phyloP scores from a whole-genome alignment of 2,329 filamentous ascomycete genomes.

The Verticillium tricorpus region DNA sequence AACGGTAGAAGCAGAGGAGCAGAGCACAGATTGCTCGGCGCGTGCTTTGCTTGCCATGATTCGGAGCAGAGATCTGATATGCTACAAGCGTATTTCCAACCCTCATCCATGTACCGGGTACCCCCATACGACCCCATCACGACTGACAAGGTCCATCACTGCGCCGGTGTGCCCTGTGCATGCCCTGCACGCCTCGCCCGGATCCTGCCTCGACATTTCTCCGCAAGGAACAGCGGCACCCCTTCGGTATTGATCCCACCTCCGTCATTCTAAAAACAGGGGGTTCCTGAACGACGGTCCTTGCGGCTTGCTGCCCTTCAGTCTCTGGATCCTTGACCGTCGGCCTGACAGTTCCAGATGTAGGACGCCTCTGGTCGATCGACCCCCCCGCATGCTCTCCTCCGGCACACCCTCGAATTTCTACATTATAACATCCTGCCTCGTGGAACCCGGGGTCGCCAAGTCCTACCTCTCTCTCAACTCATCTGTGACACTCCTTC shows the following conservation, averaged over 20 bases:
- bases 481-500: neutral
- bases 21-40: neutral
- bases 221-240: conserved; percentile 35
- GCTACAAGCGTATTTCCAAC: conserved; percentile 7
- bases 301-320: conserved; percentile 27
- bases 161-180: conserved; percentile 26
- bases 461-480: conserved; percentile 6
- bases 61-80: neutral
- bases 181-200: conserved; percentile 33
- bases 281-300: conserved; percentile 29
- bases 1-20: neutral
- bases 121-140: conserved; percentile 17
- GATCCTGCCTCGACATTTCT: conserved; percentile 42
- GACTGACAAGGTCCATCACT: conserved; percentile 10
- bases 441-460: conserved; percentile 17
- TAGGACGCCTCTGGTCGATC: conserved; percentile 25
- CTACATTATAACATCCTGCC: conserved; percentile 28
- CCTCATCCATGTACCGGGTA: conserved; percentile 34
- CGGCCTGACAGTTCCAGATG: conserved; percentile 30
- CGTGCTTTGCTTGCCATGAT: neutral
- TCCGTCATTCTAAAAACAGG: conserved; percentile 38
- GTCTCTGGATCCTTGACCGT: conserved; percentile 36
- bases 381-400: conserved; percentile 32
- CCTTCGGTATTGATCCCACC: conserved; percentile 43
- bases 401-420: conserved; percentile 30